A percentile compares a stretch with the other conserved stretches of the same genome.
phyloP scores from a whole-genome alignment of 768 basidiomycete species.

The Hericium alpestre region DNA sequence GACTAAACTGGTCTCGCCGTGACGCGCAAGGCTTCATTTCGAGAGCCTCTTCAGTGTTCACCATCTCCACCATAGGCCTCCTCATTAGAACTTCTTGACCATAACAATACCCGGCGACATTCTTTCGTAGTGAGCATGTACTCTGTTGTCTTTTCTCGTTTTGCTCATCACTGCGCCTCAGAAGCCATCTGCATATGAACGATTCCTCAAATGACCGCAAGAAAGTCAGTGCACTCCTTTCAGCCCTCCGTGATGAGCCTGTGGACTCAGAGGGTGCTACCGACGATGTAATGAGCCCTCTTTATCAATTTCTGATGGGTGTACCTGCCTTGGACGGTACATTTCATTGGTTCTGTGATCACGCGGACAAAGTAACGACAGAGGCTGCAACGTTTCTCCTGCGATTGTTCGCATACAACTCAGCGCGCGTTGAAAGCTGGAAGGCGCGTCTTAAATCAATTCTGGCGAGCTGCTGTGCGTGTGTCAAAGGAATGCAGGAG shows the following conservation, averaged over 20 bases:
- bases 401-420: constrained; percentile 70
- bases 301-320: constrained; percentile 47
- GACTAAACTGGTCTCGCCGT: too few relatives aligned
- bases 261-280: constrained; percentile 38
- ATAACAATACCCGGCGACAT: too few relatives aligned
- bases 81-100: too few relatives aligned
- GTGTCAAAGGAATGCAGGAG: constrained; percentile 55
- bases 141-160: too few relatives aligned
- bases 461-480: constrained; percentile 54
- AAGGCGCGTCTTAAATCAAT: constrained; percentile 43
- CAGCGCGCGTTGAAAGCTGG: constrained; percentile 52
- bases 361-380: constrained; percentile 41
- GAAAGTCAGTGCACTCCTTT: constrained; percentile 39
- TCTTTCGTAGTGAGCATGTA: too few relatives aligned
- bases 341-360: constrained; percentile 76
- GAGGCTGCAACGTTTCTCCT: constrained; percentile 75
- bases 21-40: too few relatives aligned
- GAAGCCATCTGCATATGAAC: not conserved
- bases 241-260: constrained; percentile 47
- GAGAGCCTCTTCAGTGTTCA: too few relatives aligned
- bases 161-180: too few relatives aligned
- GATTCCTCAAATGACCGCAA: not conserved
- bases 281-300: constrained; percentile 35
- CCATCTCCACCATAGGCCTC: too few relatives aligned
- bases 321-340: constrained; percentile 22